Base-by-base conservation (phyloP, 148 eudicot species). In the Amaranthus palmeri region DNA sequence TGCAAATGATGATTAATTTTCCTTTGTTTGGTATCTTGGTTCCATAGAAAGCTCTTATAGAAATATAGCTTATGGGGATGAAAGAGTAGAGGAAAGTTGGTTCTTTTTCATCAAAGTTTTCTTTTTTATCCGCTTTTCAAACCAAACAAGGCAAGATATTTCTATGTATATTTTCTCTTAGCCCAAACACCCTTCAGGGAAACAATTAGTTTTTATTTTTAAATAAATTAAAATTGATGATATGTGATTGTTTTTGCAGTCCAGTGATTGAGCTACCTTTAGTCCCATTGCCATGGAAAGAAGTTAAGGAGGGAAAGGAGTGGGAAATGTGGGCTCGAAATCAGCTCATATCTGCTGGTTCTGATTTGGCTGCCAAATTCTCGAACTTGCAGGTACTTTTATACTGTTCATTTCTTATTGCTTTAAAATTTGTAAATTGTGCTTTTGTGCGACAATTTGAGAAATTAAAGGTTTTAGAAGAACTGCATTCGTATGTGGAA, bases 311-410 rank as follows among this genome's bases (percentile, higher is more conserved):
- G 18, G 86, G 81, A 42, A 77, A 73, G 65, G 89, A 79, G 48
- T 91, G 95, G 96, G 98, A 93, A 79, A 80, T 77, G 17, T 93
- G 96, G 92, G 97, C 98, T 10, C 74, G 79, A 44, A 79, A 81
- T 80, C 90, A 93, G 73, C 78, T 91, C 60, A 87, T 84, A 88
- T 81, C 86, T 3, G 86, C 81, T 75, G 97, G 98, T 59, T 91
- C 98, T 76, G 96, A 91, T 61, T 85, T 93, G 79, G 80, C 79
- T 46, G 97, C 87, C 17, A 93, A 91, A 76, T 89, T 91, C 75
- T 85, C 81, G 40, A 82, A 88, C 73, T 76, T 93, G 82, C 97
- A 93, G 96, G 98, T 92, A 82, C 45, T 57, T 52, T 41, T 7
- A 45, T 10, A 40, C 1, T 10, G 15, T 40, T 43, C 0, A 18